Conservation (phyloP, 2,329 filamentous ascomycete genomes). For the Colletotrichum sp. region DNA sequence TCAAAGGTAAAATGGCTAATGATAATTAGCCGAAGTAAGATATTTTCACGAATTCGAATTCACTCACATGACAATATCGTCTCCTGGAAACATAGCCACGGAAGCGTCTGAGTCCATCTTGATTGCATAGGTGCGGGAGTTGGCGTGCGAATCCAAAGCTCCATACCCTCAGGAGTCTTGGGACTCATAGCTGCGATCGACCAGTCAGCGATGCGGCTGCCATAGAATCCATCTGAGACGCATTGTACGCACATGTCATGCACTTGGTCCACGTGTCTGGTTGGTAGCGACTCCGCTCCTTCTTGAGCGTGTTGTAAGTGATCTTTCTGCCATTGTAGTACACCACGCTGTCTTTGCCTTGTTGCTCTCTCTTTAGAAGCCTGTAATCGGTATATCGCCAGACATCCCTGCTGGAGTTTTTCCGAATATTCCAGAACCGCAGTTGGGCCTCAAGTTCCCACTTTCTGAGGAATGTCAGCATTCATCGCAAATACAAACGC, state of each 20-base stretch:
- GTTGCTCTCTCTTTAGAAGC: neutral
- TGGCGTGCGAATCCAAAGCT: neutral
- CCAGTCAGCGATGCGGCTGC: rapidly evolving
- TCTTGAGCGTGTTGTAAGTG: rapidly evolving
- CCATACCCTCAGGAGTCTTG: neutral
- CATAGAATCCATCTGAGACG: rapidly evolving
- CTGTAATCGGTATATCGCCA: neutral
- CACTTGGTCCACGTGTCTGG: neutral
- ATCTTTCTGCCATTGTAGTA: rapidly evolving
- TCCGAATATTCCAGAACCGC: rapidly evolving
- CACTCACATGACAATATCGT: rapidly evolving
- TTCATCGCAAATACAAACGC: rapidly evolving
- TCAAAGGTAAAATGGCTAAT: neutral
- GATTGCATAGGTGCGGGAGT: rapidly evolving
- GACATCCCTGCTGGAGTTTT: neutral
- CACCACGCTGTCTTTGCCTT: rapidly evolving
- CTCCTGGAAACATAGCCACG: rapidly evolving
- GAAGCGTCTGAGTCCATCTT: rapidly evolving
- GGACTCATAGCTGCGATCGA: rapidly evolving
- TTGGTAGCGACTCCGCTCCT: neutral
- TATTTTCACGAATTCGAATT: too few relatives aligned
- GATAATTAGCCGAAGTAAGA: too few relatives aligned
- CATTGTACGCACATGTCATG: rapidly evolving
- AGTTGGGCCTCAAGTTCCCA: neutral
- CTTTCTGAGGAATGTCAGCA: rapidly evolving